phyloP scores from a whole-genome alignment of 345 rosid species.

The Brassica napus region Da-Ae NC_063435.1:16379001-16379500 shows the following conservation, averaged over 20 bases:
- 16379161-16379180: slow-evolving; percentile 19
- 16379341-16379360: slow-evolving; percentile 17
- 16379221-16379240: neutral
- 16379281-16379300: slow-evolving; percentile 21
- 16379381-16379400: neutral
- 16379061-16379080: neutral
- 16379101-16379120: neutral
- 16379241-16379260: neutral
- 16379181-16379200: neutral
- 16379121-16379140: neutral
- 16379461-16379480: slow-evolving; percentile 16
- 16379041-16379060: neutral
- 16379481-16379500: neutral
- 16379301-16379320: slow-evolving; percentile 25
- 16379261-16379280: slow-evolving; percentile 24
- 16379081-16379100: neutral
- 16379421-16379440: slow-evolving; percentile 35
- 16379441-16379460: slow-evolving; percentile 10
- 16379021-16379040: neutral
- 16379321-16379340: slow-evolving; percentile 17
- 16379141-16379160: neutral
- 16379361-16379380: neutral
- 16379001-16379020: neutral
- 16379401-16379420: slow-evolving; percentile 13
- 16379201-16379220: neutral